A percentile compares a stretch with the other conserved stretches of the same genome.
phyloP scores from a whole-genome alignment of 257 asterid species.

The Petrea volubilis region DNA sequence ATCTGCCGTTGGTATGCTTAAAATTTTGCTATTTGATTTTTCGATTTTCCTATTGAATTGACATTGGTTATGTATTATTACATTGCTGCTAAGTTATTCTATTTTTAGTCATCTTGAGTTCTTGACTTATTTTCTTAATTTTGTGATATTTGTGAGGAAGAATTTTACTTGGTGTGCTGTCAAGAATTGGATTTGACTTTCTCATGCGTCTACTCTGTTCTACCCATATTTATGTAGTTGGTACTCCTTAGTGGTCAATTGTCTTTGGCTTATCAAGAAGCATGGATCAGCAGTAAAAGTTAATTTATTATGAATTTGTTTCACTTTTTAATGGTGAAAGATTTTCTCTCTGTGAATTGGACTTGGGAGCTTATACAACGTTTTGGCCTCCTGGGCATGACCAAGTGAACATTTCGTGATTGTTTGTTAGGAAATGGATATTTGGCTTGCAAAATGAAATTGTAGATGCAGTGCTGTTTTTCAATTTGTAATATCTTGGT shows the following conservation, averaged over 20 bases:
- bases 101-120: background rate
- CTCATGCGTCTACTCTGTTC: background rate
- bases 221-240: background rate
- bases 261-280: background rate
- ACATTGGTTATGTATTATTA: background rate
- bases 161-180: background rate
- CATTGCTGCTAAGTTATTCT: background rate
- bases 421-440: background rate
- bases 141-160: background rate
- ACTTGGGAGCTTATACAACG: background rate
- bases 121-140: background rate
- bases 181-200: background rate
- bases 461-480: too few species aligned
- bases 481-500: background rate
- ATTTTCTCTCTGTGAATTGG: background rate
- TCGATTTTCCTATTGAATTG: background rate
- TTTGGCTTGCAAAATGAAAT: background rate
- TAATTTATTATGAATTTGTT: background rate
- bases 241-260: background rate
- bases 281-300: constrained; percentile 1
- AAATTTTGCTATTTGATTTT: background rate
- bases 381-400: background rate
- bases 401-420: background rate
- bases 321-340: background rate
- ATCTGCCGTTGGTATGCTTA: too few species aligned